Evolutionary conservation across 2,329 filamentous ascomycete species (phyloP), one percentile per base, ranked within the genome.

Genomic region (Aureobasidium sp.): DNA sequence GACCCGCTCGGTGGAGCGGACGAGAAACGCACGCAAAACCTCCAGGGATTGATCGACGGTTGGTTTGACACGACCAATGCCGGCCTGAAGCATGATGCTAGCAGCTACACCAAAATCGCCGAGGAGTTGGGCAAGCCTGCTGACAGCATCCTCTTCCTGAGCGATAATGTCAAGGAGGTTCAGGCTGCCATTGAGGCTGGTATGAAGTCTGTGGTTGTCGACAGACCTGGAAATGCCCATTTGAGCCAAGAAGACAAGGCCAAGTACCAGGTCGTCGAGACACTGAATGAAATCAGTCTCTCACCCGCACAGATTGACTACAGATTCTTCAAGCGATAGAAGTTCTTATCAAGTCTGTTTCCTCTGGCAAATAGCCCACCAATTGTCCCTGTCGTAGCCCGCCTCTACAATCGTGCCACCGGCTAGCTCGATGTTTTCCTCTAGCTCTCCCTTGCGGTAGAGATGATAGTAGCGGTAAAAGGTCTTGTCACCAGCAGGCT

Each of bases 321-420:
- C 42, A 55, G 63, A 29, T 59, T 58, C 44, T 47, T 39, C 42
- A 64, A 62, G 51, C 42, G 63, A 63, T 63, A 59, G 55, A 52
- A 12, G 7, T 20, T 7, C 36, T 45, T 36, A 58, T 62, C 52
- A 63, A 51, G 44, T 44, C 53, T 55, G 57, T 42, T 56, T 57
- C 36, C 65, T 63, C 58, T 53, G 49, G 20, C 66, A 82, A 72
- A 96, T 87, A 60, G 87, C 91, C 93, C 93, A 99, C 94, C 94
- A 97, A 77, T 99, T 99, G 72, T 97, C 94, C 78, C 87, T 92
- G 73, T 99, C 94, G 75, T 97, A 99, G 37, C 94, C 94, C 64
- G 85, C 85, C 67, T 90, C 87, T 27, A 94, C 69, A 15, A 97
- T 85, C 53, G 76, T 77, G 8, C 92, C 94, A 20, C 91, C 91